Evolutionary conservation across 176 grass and related monocot species (phyloP).

Genomic region (Lolium multiflorum): DNA sequence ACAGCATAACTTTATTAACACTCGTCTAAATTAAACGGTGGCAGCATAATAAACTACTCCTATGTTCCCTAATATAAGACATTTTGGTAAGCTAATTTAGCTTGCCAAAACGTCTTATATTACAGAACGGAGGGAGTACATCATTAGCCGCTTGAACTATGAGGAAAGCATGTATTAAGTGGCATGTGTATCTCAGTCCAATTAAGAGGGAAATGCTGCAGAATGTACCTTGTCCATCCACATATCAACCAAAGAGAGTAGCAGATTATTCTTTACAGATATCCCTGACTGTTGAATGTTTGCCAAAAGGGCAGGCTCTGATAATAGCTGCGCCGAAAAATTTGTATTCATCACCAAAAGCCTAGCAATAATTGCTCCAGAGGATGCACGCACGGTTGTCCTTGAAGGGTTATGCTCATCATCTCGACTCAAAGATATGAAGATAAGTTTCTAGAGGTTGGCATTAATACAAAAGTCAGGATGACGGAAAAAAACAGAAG

Average conservation of each 20-base stretch:
- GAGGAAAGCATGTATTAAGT: neutral
- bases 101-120: too few species aligned
- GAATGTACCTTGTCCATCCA: conserved; percentile 90
- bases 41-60: neutral
- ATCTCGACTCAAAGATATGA: conserved; percentile 85
- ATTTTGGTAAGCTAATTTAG: too few species aligned
- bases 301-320: conserved; percentile 67
- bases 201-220: conserved; percentile 13
- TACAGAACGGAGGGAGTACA: neutral
- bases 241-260: conserved; percentile 88
- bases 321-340: conserved; percentile 85
- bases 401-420: conserved; percentile 82
- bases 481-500: conserved; percentile 28
- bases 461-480: conserved; percentile 40
- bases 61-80: too few species aligned
- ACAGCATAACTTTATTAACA: conserved; percentile 19
- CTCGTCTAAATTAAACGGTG: neutral
- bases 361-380: conserved; percentile 89
- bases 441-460: conserved; percentile 82
- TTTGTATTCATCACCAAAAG: conserved; percentile 96
- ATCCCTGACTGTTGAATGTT: conserved; percentile 82
- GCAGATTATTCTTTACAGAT: conserved; percentile 78
- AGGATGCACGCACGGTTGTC: conserved; percentile 80
- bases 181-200: neutral
- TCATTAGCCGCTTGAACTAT: conserved; percentile 23